Percentiles rank a stretch among this genome's conserved stretches.
Conservation (phyloP, 495 filamentous ascomycete species). For the Aspergillus indologenus region DNA sequence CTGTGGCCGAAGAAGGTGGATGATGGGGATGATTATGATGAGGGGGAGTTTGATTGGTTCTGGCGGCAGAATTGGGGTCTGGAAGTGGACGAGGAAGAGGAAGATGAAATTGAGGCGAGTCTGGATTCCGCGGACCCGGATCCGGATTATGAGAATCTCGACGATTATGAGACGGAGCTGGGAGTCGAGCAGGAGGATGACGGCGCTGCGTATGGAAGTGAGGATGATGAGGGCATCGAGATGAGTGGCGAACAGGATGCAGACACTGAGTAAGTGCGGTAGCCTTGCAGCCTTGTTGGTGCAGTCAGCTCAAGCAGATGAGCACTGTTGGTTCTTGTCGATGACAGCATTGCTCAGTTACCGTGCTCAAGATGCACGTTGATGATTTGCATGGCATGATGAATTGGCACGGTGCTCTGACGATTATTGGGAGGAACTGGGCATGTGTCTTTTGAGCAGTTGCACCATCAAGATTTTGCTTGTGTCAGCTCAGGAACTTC, state of each 20-base stretch:
- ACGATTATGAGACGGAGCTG: conserved; percentile 13
- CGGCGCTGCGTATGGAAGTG: not conserved
- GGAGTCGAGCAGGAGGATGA: conserved; percentile 5
- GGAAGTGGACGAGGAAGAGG: no score
- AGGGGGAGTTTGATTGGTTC: not conserved
- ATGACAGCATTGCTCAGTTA: no score
- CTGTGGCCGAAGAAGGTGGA: conserved; percentile 20
- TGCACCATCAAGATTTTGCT: not conserved
- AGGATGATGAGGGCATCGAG: not conserved
- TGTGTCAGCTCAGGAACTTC: not conserved
- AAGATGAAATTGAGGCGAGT: conserved; percentile 12
- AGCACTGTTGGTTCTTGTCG: no score
- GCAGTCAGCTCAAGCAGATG: no score
- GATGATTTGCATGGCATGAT: no score
- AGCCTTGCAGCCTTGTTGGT: no score
- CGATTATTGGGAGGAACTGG: not conserved
- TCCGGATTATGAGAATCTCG: conserved; percentile 13
- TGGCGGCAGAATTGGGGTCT: not conserved
- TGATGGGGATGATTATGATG: conserved; percentile 10
- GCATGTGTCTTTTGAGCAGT: not conserved
- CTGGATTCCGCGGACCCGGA: conserved; percentile 1
- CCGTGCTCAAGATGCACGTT: no score
- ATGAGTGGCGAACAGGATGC: not conserved
- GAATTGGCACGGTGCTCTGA: not conserved
- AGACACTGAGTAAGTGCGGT: no score